Evolutionary conservation across 2,329 filamentous ascomycete species (phyloP), one percentile per base, ranked within the genome.

Genomic region (Knoxdaviesia proteae): DNA sequence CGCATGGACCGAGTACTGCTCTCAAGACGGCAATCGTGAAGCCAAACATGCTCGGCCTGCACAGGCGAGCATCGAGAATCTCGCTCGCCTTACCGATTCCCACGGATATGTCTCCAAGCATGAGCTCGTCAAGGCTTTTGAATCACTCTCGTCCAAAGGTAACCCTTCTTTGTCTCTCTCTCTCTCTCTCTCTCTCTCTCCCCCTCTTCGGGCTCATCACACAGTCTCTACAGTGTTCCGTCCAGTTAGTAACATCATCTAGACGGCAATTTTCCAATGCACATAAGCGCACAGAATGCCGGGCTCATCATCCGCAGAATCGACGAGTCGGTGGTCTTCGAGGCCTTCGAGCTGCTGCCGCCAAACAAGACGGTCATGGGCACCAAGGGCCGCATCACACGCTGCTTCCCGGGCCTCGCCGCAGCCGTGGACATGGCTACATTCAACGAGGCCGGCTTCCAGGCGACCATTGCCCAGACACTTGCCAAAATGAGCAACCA

Each of bases 281-380:
- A 57, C 34, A 42, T 61, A n/a, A 34, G 41, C 5, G 49, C 45
- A 1, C 59, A 62, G 43, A 63, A 63, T 41, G 56, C 57, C 0
- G 60, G 52, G 1, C 31, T 62, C 0, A 20, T 62, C 2, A 48
- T 60, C 32, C 48, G 45, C 29, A 52, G 43, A 11, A 32, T 35
- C 4, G 32, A 33, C 3, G n/a, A 47, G 4, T 41, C 40, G 4
- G 42, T 58, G 8, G 29, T 48, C 2, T 49, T 61, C 32, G 54
- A 61, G 33, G 40, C 51, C 0, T 61, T 61, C 36, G 60, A 62
- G 40, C 42, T 62, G 0, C 53, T 52, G 0, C 51, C 58, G 0
- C 31, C 38, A 0, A 56, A 59, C 36, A 0, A 41, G 0, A 46
- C 43, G 0, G 53, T 57, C 2, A 52, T 54, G 30, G 29, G 35